Evolutionary conservation across 2,329 filamentous ascomycete genomes (phyloP).

Genomic region (Pseudogymnoascus verrucosus): DNA sequence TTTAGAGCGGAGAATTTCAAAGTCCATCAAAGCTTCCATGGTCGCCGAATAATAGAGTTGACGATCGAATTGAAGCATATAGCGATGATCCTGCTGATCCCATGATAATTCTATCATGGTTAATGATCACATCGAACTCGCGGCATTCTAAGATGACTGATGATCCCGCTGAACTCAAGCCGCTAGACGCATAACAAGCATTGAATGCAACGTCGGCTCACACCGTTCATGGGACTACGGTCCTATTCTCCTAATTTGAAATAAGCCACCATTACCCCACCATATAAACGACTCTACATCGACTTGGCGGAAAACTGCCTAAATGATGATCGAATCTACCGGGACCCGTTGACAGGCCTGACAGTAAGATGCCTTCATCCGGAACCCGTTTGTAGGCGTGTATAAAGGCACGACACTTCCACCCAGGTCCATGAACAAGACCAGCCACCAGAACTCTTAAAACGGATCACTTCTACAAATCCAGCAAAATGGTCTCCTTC

Average conservation of each 20-base stretch:
- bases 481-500: neutral
- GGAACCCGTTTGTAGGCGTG: neutral
- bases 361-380: neutral
- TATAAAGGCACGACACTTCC: neutral
- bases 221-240: neutral
- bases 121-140: too few species aligned
- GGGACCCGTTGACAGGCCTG: neutral
- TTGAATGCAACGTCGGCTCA: neutral
- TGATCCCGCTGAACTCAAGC: neutral
- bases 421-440: neutral
- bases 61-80: neutral
- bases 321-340: conserved; percentile 4
- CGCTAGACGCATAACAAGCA: neutral
- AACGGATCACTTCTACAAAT: neutral
- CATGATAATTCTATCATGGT: too few species aligned
- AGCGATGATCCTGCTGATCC: neutral
- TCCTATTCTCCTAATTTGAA: neutral
- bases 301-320: neutral
- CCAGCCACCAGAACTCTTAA: neutral
- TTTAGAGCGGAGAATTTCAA: neutral
- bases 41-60: neutral
- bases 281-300: neutral
- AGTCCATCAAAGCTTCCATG: neutral
- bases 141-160: too few species aligned
- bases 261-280: neutral